Percentiles rank a stretch among this genome's conserved stretches.
phyloP scores from a whole-genome alignment of 2,329 filamentous ascomycete genomes.

The Penicillium sp. region DNA sequence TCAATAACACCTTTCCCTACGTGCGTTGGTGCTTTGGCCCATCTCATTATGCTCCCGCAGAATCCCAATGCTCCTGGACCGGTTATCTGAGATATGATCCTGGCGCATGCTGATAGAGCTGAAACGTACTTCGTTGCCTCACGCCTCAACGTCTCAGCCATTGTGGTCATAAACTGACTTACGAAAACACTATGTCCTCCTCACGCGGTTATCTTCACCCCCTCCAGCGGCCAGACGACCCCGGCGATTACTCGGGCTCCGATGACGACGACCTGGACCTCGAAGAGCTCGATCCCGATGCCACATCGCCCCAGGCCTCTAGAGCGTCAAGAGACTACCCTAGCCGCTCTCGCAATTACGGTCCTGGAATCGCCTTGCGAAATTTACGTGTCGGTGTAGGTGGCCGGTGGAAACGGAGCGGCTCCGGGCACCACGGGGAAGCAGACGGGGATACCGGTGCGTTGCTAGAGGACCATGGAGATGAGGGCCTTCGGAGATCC shows the following conservation, averaged over 20 bases:
- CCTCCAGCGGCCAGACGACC: conserved; percentile 34
- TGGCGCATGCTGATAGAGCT: conserved; percentile 15
- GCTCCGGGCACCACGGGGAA: conserved; percentile 35
- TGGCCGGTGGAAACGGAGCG: conserved; percentile 44
- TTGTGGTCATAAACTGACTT: conserved; percentile 2
- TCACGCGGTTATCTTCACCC: conserved; percentile 41
- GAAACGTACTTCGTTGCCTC: conserved; percentile 19
- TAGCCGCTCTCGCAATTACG: conserved; percentile 31
- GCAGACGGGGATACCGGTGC: conserved; percentile 66
- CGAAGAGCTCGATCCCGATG: conserved; percentile 49
- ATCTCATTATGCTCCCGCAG: conserved; percentile 19
- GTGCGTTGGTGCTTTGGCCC: background rate
- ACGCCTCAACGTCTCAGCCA: conserved; percentile 13
- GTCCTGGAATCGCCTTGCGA: conserved; percentile 46
- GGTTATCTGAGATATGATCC: conserved; percentile 21
- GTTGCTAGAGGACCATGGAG: conserved; percentile 66
- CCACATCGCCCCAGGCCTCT: conserved; percentile 25
- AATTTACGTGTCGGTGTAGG: conserved; percentile 55
- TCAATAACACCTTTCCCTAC: background rate
- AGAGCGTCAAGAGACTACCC: conserved; percentile 34
- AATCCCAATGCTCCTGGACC: conserved; percentile 17
- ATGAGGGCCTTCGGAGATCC: conserved; percentile 58
- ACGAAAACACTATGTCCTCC: conserved; percentile 35
- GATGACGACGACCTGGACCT: conserved; percentile 51
- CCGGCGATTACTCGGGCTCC: conserved; percentile 38